phyloP scores from a whole-genome alignment of 1,284 basidiomycete genomes.

The Ustilago curta region DNA sequence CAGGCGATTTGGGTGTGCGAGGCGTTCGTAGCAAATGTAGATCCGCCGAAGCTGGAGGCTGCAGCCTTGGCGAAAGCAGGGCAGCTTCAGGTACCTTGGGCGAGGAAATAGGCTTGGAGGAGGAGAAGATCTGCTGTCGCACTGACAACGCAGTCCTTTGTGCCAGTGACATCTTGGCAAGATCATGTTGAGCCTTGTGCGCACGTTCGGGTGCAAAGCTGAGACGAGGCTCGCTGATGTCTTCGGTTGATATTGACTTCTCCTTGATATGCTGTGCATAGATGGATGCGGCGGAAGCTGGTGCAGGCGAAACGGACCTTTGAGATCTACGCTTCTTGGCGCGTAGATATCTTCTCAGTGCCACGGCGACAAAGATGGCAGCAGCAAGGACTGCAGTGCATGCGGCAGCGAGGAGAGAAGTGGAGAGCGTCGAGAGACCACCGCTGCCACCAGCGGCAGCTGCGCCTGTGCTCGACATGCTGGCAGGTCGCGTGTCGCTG shows the following conservation, averaged over 20 bases:
- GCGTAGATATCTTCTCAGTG: slow-evolving; percentile 38
- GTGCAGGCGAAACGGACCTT: slow-evolving; percentile 14
- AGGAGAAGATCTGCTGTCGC: slow-evolving; percentile 26
- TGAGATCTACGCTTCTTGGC: slow-evolving; percentile 29
- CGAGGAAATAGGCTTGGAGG: slow-evolving; percentile 16
- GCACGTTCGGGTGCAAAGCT: slow-evolving; percentile 35
- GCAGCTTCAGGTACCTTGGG: slow-evolving; percentile 42
- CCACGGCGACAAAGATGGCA: slow-evolving; percentile 38
- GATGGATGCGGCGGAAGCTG: slow-evolving; percentile 28
- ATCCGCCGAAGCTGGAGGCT: slow-evolving; percentile 21
- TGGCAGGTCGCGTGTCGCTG: slow-evolving; percentile 12
- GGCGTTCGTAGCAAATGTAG: slow-evolving; percentile 17
- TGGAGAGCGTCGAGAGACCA: slow-evolving; percentile 40
- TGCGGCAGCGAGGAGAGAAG: slow-evolving; percentile 44
- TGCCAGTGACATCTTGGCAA: slow-evolving; percentile 30
- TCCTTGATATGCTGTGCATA: slow-evolving; percentile 29
- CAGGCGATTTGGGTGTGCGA: slow-evolving; percentile 36
- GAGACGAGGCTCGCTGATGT: slow-evolving; percentile 38
- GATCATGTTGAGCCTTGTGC: slow-evolving; percentile 30
- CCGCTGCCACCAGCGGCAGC: slow-evolving; percentile 23
- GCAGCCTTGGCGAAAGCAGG: slow-evolving; percentile 42
- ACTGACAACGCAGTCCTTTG: slow-evolving; percentile 32
- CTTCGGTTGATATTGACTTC: slow-evolving; percentile 39
- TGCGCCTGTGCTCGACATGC: slow-evolving; percentile 41
- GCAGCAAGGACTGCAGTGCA: slow-evolving; percentile 41